Base-by-base conservation (phyloP, 148 eudicot genomes). In the Cornus suecica region DNA sequence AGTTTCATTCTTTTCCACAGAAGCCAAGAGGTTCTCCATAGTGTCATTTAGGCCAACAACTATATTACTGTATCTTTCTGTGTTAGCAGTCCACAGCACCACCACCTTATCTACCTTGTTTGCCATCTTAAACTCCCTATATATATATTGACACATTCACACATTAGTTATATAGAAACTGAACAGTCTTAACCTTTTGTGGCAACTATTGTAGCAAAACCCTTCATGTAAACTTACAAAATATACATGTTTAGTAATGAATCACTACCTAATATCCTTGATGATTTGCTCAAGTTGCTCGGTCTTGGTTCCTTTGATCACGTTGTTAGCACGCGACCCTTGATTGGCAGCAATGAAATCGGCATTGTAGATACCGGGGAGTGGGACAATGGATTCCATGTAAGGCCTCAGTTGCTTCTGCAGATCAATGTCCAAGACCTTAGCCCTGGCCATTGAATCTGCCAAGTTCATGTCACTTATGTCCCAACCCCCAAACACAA, bases 291-390 rank as follows among this genome's bases (percentile, higher is more conserved):
- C 83, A 80, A 93, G 73, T 82, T 95, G 99, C 62, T 91, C 86
- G 79, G 90, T 86, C 86, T 92, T 95, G 84, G 97, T 87, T 64
- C 97, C 99, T 83, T 95, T 91, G 82, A 95, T 86, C 58, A 93
- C 76, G 81, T 90, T 86, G 82, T 95, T 91, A 22, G 99, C 99
- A 79, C 99, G 94, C 23, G 97, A 80, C 18, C 84, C 97, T 74
- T 93, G 99, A 58, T 95, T 95, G 2, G 99, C 97, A 34, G 99
- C 99, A 51, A 95, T 95, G 87, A 95, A 92, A 83, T 95, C 99
- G 18, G 99, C 92, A 81, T 92, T 89, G 30, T 79, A 95, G 74
- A 95, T 90, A 52, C 99, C 99, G 64, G 99, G 97, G 67, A 95
- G 97, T 25, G 99, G 99, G 80, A 90, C 87, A 94, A 93, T 87